phyloP scores from a whole-genome alignment of 495 filamentous ascomycete species.

The Lophiotrema nucula region DNA sequence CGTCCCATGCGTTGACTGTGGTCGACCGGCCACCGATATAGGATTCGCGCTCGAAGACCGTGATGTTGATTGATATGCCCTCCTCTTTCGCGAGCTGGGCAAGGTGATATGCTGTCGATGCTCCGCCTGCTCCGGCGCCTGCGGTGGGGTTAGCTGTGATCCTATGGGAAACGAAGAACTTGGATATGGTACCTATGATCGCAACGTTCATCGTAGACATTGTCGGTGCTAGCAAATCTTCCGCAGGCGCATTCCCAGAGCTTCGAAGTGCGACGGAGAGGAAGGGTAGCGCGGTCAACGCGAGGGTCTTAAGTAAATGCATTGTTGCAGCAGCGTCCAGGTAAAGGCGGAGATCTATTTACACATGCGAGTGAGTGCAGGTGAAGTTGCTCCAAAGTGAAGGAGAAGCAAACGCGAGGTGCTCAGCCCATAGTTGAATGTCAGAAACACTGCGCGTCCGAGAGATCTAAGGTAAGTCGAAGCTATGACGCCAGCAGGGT shows the following conservation, averaged over 20 bases:
- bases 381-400: too few species aligned
- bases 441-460: too few species aligned
- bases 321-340: too few species aligned
- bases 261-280: background rate
- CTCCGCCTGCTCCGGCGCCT: constrained; percentile 90
- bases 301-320: too few species aligned
- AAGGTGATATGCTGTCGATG: constrained; percentile 83
- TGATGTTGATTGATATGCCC: constrained; percentile 64
- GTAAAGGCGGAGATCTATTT: too few species aligned
- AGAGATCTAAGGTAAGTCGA: too few species aligned
- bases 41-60: constrained; percentile 77
- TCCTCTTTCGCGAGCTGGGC: constrained; percentile 61
- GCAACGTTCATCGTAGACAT: constrained; percentile 29
- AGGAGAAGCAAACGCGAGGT: too few species aligned
- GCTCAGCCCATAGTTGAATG: too few species aligned
- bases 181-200: constrained; percentile 29
- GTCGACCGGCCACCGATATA: constrained; percentile 87
- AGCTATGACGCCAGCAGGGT: too few species aligned
- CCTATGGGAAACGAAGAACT: background rate
- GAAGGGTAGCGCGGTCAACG: too few species aligned
- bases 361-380: too few species aligned
- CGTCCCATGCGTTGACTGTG: constrained; percentile 76
- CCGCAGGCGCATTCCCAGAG: background rate
- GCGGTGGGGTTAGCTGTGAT: constrained; percentile 5
- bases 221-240: background rate